Evolutionary conservation across 1,284 basidiomycete genomes (phyloP), one percentile per base, ranked within the genome.

Genomic region (Ustilago loliicola): DNA sequence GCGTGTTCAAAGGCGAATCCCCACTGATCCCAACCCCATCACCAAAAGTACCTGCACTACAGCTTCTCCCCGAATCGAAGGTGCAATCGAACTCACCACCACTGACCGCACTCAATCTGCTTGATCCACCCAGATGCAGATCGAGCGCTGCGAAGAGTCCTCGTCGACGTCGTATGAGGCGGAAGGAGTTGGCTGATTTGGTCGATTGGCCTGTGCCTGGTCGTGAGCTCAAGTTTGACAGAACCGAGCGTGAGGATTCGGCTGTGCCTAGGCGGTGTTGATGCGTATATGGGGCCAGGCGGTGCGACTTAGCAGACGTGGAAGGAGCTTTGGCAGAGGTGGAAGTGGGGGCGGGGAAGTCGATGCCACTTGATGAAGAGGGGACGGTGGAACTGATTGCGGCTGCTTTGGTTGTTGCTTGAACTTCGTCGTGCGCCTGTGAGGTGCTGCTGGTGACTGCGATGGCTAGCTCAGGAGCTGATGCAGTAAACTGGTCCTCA

Each of bases 11-110:
- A 3, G 50, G 59, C 48, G 48, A 51, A 34, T 60, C 58, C 8
- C 32, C 57, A 3, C 19, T 13, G 2, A 51, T 27, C 5, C 19
- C 30, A 6, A 8, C n/a, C 3, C 42, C 60, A 23, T 72, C 65
- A 3, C 63, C 69, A 50, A 72, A 72, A 15, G 70, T 72, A 4
- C 70, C 65, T 5, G 65, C 70, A 23, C 70, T 72, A 25, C 60
- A 59, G 21, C 48, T 53, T 15, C 62, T 25, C 29, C 58, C 45
- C 21, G 70, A 63, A 11, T 67, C 70, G 15, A 25, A 66, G 7
- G 69, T 59, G 23, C 47, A 10, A 6, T 25, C 23, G n/a, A 21
- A 58, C 15, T n/a, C 59, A 17, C 58, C 59, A 9, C 53, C 59
- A 45, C 61, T 66, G n/a, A 56, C n/a, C 6, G 51, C 61, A 29